Percentiles rank a stretch among this genome's conserved stretches.
Conservation (phyloP, 768 basidiomycete species). For the Psilocybe subaeruginosa region DNA sequence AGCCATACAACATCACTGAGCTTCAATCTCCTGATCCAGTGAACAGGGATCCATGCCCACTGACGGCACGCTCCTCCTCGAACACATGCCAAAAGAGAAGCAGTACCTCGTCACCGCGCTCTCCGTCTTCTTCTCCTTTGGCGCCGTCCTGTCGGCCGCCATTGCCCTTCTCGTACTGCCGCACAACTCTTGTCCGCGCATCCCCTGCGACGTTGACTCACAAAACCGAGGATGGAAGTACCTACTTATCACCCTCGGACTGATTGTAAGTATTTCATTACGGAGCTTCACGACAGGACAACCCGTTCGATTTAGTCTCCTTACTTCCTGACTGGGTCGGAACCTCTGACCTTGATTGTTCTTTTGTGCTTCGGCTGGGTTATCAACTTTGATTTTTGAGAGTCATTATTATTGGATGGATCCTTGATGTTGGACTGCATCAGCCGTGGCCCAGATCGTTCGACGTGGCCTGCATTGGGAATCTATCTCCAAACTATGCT, state of each 20-base stretch:
- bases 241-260: conserved; percentile 74
- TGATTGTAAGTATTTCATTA: conserved; percentile 66
- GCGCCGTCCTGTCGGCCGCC: conserved; percentile 83
- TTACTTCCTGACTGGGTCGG: too few relatives aligned
- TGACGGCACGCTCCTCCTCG: conserved; percentile 89
- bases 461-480: too few relatives aligned
- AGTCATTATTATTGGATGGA: too few relatives aligned
- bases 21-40: background rate
- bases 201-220: conserved; percentile 62
- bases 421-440: too few relatives aligned
- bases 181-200: conserved; percentile 58
- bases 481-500: background rate
- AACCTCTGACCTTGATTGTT: too few relatives aligned
- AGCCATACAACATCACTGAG: conserved; percentile 28
- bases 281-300: background rate
- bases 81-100: conserved; percentile 92
- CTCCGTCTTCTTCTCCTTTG: conserved; percentile 95
- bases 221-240: conserved; percentile 92
- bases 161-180: conserved; percentile 85
- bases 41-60: conserved; percentile 92
- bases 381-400: too few relatives aligned
- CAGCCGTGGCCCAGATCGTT: too few relatives aligned
- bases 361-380: too few relatives aligned
- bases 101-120: conserved; percentile 91
- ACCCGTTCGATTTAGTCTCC: too few relatives aligned